Evolutionary conservation across 2,329 filamentous ascomycete species (phyloP), one percentile per base, ranked within the genome.

Genomic region (Xylariaceae sp.): DNA sequence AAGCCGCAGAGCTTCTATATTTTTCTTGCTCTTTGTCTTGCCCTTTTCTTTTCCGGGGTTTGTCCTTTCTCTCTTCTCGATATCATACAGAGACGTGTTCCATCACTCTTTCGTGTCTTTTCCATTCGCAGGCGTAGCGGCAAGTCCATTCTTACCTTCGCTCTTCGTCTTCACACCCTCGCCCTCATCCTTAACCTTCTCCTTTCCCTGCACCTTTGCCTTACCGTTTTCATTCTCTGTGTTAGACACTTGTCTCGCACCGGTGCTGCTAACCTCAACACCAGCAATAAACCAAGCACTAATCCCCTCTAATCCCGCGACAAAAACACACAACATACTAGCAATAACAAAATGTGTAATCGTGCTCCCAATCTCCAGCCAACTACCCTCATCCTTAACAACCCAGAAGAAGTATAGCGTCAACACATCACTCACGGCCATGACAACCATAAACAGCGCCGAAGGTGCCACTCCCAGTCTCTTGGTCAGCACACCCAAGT

Each of bases 351-450:
- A 98, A 65, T 97, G 91, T 60, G 82, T 95, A 55, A 98, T 98
- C 3, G 89, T 96, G 22, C 89, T 95, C 23, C 93, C 93, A 63
- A 98, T 98, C 64, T 98, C 93, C 48, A 98, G 70, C 93, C 93
- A 98, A 19, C 86, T 93, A 0, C 93, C 93, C 64, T 98, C 93
- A 57, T 98, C 93, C 60, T 86, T 87, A 37, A 98, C 93, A 58
- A 95, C 88, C 82, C 88, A 98, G 70, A 98, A 98, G 73, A 98
- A 98, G 59, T 93, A 88, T 42, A 98, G 75, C 3, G 93, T 97
- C 64, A 97, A 76, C 40, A 95, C 81, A 63, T 98, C 93, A 49
- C 86, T 91, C 41, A 94, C 80, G 1, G 86, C 87, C 81, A 96
- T 95, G 40, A 95, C 90, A 2, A 92, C 72, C 85, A 96, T 96